Percentiles rank a stretch among this genome's conserved stretches.
These are phyloP conservation scores for Cephalotrichum gorgonifer DNA, from an alignment of 2,329 filamentous ascomycete genomes.

Conservation along the genomic window DNA sequence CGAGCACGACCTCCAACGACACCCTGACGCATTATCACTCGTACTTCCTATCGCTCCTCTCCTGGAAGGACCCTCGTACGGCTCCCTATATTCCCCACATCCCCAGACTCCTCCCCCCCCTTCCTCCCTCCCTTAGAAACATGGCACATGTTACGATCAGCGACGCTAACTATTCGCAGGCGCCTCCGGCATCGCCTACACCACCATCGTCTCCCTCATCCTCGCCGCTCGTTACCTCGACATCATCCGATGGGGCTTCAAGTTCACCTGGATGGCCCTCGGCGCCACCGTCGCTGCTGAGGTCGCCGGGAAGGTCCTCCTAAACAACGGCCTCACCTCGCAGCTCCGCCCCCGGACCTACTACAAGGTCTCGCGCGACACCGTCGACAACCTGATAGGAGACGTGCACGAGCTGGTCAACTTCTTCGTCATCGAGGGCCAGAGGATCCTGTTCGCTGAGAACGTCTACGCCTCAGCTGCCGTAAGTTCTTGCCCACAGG, in stretches of 20 bases:
- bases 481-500: slow-evolving; percentile 30
- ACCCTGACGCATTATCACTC: slow-evolving; percentile 61
- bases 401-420: slow-evolving; percentile 60
- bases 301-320: slow-evolving; percentile 46
- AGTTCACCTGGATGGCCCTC: slow-evolving; percentile 53
- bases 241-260: slow-evolving; percentile 53
- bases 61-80: slow-evolving; percentile 59
- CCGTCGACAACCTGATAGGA: slow-evolving; percentile 48
- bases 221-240: slow-evolving; percentile 56
- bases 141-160: too few relatives aligned
- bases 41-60: slow-evolving; percentile 58
- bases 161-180: slow-evolving; percentile 27
- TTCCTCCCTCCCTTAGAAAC: too few relatives aligned
- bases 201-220: slow-evolving; percentile 46
- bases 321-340: slow-evolving; percentile 52
- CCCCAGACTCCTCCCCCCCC: not conserved
- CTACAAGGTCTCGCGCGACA: slow-evolving; percentile 54
- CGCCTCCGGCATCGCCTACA: slow-evolving; percentile 56
- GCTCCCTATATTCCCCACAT: slow-evolving; percentile 8
- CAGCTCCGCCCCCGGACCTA: slow-evolving; percentile 59
- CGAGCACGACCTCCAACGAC: slow-evolving; percentile 22
- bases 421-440: slow-evolving; percentile 61
- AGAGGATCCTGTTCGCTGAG: slow-evolving; percentile 59
- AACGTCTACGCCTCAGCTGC: slow-evolving; percentile 49
- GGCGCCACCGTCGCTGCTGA: slow-evolving; percentile 52